phyloP scores from a whole-genome alignment of 768 basidiomycete species.

The Fomitopsis serialis region DNA sequence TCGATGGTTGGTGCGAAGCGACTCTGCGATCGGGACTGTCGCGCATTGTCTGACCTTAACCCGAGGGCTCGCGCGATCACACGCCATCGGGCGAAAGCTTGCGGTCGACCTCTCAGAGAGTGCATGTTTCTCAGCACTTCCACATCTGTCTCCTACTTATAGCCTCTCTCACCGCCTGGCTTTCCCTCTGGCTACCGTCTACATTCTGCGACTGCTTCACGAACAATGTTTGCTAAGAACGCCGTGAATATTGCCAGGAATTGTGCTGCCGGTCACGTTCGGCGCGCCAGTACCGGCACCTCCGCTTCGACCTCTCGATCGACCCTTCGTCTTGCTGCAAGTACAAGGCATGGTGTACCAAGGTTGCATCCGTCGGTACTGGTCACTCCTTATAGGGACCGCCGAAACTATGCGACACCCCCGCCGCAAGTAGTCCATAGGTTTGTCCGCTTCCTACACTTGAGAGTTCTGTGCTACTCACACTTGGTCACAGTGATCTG shows the following conservation, averaged over 20 bases:
- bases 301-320: background rate
- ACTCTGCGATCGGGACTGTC: too few relatives aligned
- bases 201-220: background rate
- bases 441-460: conserved; percentile 26
- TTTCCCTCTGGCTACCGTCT: background rate
- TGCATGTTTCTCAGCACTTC: conserved; percentile 3
- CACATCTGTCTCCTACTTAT: background rate
- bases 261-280: background rate
- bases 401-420: conserved; percentile 38
- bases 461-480: background rate
- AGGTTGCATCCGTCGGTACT: background rate
- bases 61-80: background rate
- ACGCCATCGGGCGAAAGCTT: background rate
- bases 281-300: background rate
- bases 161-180: background rate
- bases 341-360: background rate
- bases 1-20: too few relatives aligned
- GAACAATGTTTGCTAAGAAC: background rate
- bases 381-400: conserved; percentile 1
- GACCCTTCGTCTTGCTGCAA: background rate
- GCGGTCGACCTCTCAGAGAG: conserved; percentile 1
- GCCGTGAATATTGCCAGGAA: background rate
- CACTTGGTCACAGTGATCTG: conserved; percentile 37
- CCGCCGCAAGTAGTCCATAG: conserved; percentile 53
- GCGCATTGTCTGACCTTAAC: too few relatives aligned